Evolutionary conservation across 495 filamentous ascomycete species (phyloP).

Genomic region (Pyronema domesticum): DNA sequence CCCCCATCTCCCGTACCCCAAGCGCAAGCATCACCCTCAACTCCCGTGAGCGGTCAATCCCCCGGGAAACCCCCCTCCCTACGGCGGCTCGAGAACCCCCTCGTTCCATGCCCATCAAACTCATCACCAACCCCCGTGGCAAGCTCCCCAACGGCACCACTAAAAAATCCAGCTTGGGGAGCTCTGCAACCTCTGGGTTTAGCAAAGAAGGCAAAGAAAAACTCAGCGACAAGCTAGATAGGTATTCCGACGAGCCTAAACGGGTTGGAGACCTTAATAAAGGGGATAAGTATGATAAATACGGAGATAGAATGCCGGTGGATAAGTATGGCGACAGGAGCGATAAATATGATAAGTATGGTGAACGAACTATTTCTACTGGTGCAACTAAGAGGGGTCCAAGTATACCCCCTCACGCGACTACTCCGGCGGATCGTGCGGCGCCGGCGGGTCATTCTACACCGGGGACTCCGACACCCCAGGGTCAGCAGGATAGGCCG

Average conservation of each 20-base stretch:
- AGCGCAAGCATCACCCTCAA: background rate
- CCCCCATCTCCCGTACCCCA: constrained; percentile 5
- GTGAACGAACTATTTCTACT: constrained; percentile 3
- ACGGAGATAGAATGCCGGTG: background rate
- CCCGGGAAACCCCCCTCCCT: too few species aligned
- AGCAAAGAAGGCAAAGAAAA: too few species aligned
- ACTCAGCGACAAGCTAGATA: too few species aligned
- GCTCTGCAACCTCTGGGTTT: background rate
- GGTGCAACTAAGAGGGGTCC: too few species aligned
- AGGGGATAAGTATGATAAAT: too few species aligned
- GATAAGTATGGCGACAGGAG: constrained; percentile 9
- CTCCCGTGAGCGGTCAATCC: too few species aligned
- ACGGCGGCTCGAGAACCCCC: background rate
- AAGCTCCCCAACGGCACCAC: constrained; percentile 12
- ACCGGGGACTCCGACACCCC: constrained; percentile 12
- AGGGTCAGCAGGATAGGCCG: constrained; percentile 7
- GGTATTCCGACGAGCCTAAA: too few species aligned
- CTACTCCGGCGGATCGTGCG: constrained; percentile 1
- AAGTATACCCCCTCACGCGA: too few species aligned
- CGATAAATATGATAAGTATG: constrained; percentile 8
- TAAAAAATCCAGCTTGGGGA: constrained; percentile 15
- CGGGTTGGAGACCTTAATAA: too few species aligned
- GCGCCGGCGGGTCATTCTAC: constrained; percentile 6
- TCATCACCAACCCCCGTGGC: constrained; percentile 14
- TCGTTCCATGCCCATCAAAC: constrained; percentile 11